A percentile compares a stretch with the other conserved stretches of the same genome.
phyloP scores from a whole-genome alignment of 2,329 filamentous ascomycete genomes.

The Plectosphaerella plurivora region DNA sequence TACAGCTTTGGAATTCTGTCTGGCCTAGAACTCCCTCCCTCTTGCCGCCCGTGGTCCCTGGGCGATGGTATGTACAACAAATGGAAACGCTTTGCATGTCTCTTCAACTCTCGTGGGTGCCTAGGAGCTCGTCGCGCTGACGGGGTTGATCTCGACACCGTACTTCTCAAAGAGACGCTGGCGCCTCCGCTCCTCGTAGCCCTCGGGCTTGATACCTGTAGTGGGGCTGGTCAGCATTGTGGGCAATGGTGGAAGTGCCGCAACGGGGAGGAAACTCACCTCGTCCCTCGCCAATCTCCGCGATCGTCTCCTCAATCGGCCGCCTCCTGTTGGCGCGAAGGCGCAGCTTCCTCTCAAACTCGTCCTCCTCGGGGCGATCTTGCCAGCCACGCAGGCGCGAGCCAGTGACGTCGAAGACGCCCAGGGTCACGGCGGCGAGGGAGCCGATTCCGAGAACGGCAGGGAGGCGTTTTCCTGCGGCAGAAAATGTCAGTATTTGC shows the following conservation, averaged over 20 bases:
- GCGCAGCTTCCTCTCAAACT: constrained; percentile 72
- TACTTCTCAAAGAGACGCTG: constrained; percentile 83
- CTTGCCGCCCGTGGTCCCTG: constrained; percentile 6
- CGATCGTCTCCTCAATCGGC: constrained; percentile 74
- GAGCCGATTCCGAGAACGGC: constrained; percentile 64
- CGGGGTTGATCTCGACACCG: constrained; percentile 74
- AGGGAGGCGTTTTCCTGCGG: constrained; percentile 52
- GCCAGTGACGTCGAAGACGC: constrained; percentile 65
- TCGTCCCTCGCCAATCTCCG: constrained; percentile 80
- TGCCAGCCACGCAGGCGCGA: constrained; percentile 46
- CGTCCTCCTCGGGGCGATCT: constrained; percentile 54
- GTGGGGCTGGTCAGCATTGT: constrained; percentile 4
- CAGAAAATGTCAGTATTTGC: constrained; percentile 5
- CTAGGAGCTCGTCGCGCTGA: constrained; percentile 45
- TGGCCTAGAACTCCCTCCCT: constrained; percentile 12
- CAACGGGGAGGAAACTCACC: constrained; percentile 46
- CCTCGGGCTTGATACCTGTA: constrained; percentile 72
- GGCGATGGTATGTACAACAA: constrained; percentile 14
- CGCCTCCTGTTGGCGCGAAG: constrained; percentile 69
- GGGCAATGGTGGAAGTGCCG: background rate
- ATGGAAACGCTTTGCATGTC: constrained; percentile 5
- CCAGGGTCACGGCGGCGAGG: constrained; percentile 51
- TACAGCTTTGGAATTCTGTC: constrained; percentile 30
- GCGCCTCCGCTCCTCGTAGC: constrained; percentile 79
- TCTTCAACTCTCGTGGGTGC: constrained; percentile 3